Conservation (phyloP, 768 basidiomycete genomes). For the Lentinus brumalis region DNA sequence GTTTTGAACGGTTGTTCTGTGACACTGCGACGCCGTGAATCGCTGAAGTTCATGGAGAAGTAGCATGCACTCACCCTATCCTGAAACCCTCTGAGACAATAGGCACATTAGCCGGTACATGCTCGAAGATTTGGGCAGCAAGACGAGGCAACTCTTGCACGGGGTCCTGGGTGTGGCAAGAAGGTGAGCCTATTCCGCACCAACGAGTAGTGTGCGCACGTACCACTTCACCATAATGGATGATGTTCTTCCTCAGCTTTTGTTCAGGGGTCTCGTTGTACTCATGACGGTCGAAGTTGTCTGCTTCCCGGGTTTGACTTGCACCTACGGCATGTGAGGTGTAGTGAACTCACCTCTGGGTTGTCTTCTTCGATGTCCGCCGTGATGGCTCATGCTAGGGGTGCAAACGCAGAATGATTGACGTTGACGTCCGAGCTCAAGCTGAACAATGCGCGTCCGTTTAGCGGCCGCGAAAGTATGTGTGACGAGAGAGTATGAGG, state of each 20-base stretch:
- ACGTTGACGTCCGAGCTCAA: no score
- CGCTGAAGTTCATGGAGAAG: background rate
- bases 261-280: conserved; percentile 71
- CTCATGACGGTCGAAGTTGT: conserved; percentile 68
- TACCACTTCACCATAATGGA: conserved; percentile 83
- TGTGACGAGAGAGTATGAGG: no score
- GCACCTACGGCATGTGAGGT: background rate
- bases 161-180: conserved; percentile 53
- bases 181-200: background rate
- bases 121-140: conserved; percentile 65
- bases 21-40: conserved; percentile 49
- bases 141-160: conserved; percentile 68
- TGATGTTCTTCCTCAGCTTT: conserved; percentile 63
- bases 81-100: conserved; percentile 75
- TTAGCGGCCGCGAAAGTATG: no score
- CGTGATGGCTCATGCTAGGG: conserved; percentile 25
- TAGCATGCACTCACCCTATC: conserved; percentile 53
- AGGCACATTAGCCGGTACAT: conserved; percentile 58
- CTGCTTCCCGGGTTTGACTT: conserved; percentile 33
- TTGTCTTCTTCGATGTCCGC: conserved; percentile 21
- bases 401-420: background rate
- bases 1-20: conserved; percentile 96
- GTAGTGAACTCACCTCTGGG: conserved; percentile 25
- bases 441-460: no score
- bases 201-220: conserved; percentile 32